Evolutionary conservation across 2,329 filamentous ascomycete genomes (phyloP).

Genomic region (Cladorrhinum sp.): DNA sequence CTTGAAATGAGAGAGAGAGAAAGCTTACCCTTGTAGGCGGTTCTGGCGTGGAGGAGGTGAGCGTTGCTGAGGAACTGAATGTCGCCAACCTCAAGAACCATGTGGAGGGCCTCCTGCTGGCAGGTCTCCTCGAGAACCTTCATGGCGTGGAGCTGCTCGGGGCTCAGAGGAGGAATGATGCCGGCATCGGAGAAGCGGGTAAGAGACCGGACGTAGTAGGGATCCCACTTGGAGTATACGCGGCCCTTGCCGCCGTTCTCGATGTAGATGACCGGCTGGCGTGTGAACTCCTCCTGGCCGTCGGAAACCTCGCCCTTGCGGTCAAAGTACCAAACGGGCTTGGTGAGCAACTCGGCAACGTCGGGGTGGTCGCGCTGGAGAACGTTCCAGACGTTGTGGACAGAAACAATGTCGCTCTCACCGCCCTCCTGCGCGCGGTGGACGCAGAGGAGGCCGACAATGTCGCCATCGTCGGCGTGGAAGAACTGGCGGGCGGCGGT

Average conservation of each 20-base stretch:
- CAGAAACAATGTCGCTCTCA: conserved; percentile 76
- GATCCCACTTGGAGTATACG: conserved; percentile 84
- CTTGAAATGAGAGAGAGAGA: too few relatives aligned
- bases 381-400: conserved; percentile 78
- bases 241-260: conserved; percentile 64
- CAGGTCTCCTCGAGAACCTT: conserved; percentile 73
- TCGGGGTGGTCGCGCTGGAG: conserved; percentile 73
- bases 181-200: conserved; percentile 70
- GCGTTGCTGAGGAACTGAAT: conserved; percentile 83
- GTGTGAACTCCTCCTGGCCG: conserved; percentile 73
- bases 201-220: conserved; percentile 79
- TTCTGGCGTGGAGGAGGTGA: conserved; percentile 78
- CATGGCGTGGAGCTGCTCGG: conserved; percentile 65
- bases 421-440: conserved; percentile 75
- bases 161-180: conserved; percentile 68
- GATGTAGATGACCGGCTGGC: conserved; percentile 70
- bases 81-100: conserved; percentile 82
- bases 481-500: conserved; percentile 84
- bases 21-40: conserved; percentile 62
- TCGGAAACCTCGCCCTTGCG: conserved; percentile 78
- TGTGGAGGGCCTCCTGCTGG: conserved; percentile 70
- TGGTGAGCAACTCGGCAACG: conserved; percentile 69
- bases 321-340: conserved; percentile 89
- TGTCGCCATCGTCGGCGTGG: conserved; percentile 78
- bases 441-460: conserved; percentile 80